phyloP scores from a whole-genome alignment of 805 yeast species.

The Myxozyma kluyveri region DNA sequence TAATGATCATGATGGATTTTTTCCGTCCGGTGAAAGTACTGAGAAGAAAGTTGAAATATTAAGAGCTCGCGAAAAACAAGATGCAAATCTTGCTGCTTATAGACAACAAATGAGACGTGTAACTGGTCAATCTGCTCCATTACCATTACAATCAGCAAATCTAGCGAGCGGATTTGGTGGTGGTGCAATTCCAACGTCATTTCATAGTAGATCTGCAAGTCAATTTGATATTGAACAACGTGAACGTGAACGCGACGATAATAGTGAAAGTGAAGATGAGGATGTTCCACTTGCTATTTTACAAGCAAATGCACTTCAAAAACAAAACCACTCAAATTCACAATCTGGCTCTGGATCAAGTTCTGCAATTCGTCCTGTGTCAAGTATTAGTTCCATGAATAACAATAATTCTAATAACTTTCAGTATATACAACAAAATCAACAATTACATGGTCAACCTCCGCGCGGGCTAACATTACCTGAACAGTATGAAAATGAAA shows the following conservation, averaged over 20 bases:
- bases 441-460: not conserved
- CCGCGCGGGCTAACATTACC: conserved; percentile 19
- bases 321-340: conserved; percentile 16
- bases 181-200: not conserved
- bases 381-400: not conserved
- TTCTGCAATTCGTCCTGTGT: not conserved
- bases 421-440: not conserved
- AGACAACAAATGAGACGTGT: conserved; percentile 44
- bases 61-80: conserved; percentile 34
- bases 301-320: conserved; percentile 43
- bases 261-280: conserved; percentile 41
- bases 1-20: conserved; percentile 4
- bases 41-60: conserved; percentile 22
- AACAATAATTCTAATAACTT: too few relatives aligned
- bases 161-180: not conserved
- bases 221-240: conserved; percentile 16
- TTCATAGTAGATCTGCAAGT: conserved; percentile 6
- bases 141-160: conserved; percentile 1
- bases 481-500: conserved; percentile 9
- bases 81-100: conserved; percentile 42
- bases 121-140: conserved; percentile 34
- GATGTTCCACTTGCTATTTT: conserved; percentile 43
- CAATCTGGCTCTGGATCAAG: not conserved
- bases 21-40: conserved; percentile 9
- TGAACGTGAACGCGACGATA: conserved; percentile 30